phyloP scores from a whole-genome alignment of 345 rosid species.

The Arabidopsis arenosa region DNA sequence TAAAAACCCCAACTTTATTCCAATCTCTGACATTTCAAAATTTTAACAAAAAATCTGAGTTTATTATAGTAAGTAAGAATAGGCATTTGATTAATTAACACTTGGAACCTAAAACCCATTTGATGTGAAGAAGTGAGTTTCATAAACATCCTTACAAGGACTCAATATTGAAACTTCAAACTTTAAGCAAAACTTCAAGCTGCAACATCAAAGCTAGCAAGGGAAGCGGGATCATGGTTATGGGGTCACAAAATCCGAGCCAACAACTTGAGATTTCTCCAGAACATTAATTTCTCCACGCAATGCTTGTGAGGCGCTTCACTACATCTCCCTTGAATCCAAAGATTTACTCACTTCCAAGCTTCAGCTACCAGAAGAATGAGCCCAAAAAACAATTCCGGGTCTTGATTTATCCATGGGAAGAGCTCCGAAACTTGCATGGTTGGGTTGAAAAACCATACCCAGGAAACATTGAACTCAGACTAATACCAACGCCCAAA shows the following conservation, averaged over 20 bases:
- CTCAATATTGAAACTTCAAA: constrained; percentile 4
- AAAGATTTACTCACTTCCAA: not conserved
- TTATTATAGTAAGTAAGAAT: not conserved
- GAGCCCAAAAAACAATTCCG: not conserved
- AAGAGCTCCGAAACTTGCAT: constrained; percentile 20
- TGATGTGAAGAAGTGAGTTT: not conserved
- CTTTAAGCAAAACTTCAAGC: not conserved
- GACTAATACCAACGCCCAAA: not conserved
- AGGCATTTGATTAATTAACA: not conserved
- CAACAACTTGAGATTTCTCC: not conserved
- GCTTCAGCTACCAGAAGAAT: not conserved
- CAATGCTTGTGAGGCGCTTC: constrained; percentile 10
- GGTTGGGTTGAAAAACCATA: not conserved
- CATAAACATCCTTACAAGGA: not conserved
- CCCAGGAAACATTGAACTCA: not conserved
- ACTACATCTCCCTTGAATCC: constrained; percentile 1
- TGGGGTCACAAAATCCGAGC: not conserved
- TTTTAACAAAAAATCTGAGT: not conserved
- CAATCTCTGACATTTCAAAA: not conserved
- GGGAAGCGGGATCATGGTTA: not conserved
- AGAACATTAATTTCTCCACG: not conserved
- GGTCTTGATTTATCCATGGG: not conserved
- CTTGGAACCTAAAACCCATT: not conserved
- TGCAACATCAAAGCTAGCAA: constrained; percentile 1
- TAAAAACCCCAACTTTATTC: constrained; percentile 24